Evolutionary conservation across 345 rosid genomes (phyloP).

Genomic region (Psidium guajava): DNA sequence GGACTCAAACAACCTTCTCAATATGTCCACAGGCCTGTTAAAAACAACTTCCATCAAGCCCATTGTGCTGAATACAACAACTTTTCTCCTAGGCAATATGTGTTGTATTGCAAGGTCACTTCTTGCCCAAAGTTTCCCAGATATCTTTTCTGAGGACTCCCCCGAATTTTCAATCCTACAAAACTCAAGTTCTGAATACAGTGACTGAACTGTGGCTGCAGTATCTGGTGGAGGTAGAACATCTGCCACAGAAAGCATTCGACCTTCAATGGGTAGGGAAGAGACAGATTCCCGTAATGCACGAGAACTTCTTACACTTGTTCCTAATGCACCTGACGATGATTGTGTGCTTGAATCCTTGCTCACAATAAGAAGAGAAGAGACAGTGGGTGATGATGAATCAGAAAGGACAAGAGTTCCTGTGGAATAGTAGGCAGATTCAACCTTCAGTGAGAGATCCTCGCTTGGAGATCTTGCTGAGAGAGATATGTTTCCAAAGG

Average conservation of each 20-base stretch:
- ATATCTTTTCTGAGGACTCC: constrained; percentile 73
- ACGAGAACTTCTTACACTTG: constrained; percentile 64
- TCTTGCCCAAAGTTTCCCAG: constrained; percentile 90
- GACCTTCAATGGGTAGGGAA: constrained; percentile 90
- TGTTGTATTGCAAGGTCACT: constrained; percentile 89
- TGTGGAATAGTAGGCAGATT: constrained; percentile 69
- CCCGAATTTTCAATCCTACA: constrained; percentile 55
- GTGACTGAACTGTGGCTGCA: constrained; percentile 66
- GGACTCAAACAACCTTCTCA: constrained; percentile 81
- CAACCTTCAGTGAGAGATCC: constrained; percentile 79
- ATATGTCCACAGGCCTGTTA: constrained; percentile 90
- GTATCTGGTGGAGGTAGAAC: constrained; percentile 72
- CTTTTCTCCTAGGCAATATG: constrained; percentile 80
- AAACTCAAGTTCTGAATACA: constrained; percentile 80
- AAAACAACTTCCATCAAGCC: constrained; percentile 96
- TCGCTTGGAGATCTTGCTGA: constrained; percentile 72
- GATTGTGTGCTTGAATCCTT: constrained; percentile 76
- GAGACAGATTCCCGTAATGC: constrained; percentile 78
- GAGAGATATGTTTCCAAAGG: constrained; percentile 73
- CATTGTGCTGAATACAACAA: constrained; percentile 86
- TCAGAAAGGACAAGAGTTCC: constrained; percentile 94
- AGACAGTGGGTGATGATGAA: constrained; percentile 77
- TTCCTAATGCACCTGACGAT: constrained; percentile 50
- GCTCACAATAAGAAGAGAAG: constrained; percentile 82
- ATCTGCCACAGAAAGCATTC: constrained; percentile 96